Conservation (phyloP, 2,329 filamentous ascomycete species). For the Thelonectria blattea region DNA sequence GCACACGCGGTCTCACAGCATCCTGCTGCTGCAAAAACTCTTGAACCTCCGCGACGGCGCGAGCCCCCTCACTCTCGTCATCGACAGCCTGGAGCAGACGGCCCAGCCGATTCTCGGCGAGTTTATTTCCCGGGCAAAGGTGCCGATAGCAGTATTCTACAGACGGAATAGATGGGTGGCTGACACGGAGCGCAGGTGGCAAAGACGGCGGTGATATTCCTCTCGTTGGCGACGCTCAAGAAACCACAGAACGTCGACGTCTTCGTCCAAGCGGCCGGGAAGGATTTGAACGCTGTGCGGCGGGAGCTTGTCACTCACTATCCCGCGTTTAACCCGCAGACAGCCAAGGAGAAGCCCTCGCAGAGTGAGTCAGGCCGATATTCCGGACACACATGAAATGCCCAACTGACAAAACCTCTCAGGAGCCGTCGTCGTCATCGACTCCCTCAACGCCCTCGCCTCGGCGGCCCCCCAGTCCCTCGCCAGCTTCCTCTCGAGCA, state of each 20-base stretch:
- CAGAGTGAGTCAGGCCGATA: constrained; percentile 48
- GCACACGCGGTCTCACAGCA: constrained; percentile 79
- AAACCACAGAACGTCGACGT: constrained; percentile 69
- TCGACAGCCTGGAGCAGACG: constrained; percentile 86
- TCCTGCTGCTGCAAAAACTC: constrained; percentile 82
- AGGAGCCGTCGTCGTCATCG: constrained; percentile 80
- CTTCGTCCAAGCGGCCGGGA: constrained; percentile 70
- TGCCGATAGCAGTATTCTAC: constrained; percentile 38
- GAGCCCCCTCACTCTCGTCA: constrained; percentile 84
- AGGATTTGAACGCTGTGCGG: constrained; percentile 60
- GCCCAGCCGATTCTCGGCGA: constrained; percentile 73
- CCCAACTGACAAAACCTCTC: constrained; percentile 1
- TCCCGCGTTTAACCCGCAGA: constrained; percentile 45
- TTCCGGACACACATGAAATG: neutral
- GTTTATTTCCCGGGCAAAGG: constrained; percentile 77
- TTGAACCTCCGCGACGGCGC: constrained; percentile 78
- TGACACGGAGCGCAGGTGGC: constrained; percentile 51
- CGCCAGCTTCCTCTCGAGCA: constrained; percentile 71
- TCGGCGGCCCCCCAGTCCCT: constrained; percentile 61
- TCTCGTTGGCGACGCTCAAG: constrained; percentile 78
- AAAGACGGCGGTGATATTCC: constrained; percentile 73
- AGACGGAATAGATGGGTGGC: neutral
- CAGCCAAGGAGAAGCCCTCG: constrained; percentile 43
- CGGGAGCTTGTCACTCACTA: constrained; percentile 65
- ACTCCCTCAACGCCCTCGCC: constrained; percentile 75